A percentile compares a stretch with the other conserved stretches of the same genome.
Evolutionary conservation across 768 basidiomycete species (phyloP).

Genomic region (Xerocomellus chrysenteron): DNA sequence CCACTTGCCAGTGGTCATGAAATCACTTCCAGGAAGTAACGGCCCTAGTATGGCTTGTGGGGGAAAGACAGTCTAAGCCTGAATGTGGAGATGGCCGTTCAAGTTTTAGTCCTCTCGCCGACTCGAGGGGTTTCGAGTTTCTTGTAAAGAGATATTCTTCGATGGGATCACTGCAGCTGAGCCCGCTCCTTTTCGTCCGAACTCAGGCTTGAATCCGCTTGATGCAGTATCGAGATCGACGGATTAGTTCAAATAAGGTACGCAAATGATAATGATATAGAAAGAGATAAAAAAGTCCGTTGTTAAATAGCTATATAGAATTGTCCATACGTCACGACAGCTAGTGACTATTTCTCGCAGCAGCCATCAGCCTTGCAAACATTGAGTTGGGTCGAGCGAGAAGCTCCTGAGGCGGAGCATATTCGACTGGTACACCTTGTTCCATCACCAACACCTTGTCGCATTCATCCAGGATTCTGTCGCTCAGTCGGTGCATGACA

Average conservation of each 20-base stretch:
- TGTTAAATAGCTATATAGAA: background rate
- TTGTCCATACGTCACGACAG: background rate
- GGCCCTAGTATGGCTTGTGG: no score
- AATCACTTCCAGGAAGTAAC: no score
- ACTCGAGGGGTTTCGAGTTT: no score
- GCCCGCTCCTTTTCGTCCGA: no score
- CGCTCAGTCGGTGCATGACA: slow-evolving; percentile 33
- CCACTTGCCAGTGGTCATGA: no score
- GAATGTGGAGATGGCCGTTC: no score
- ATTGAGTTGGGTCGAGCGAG: slow-evolving; percentile 25
- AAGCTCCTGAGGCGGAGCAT: slow-evolving; percentile 23
- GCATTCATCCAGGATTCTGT: slow-evolving; percentile 28
- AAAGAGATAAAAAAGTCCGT: background rate
- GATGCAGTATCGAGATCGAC: background rate
- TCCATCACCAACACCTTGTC: slow-evolving; percentile 41
- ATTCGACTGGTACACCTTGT: slow-evolving; percentile 29
- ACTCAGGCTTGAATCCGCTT: no score
- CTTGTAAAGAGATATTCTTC: no score
- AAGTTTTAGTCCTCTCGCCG: no score
- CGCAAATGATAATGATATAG: background rate
- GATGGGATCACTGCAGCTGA: no score
- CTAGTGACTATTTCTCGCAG: slow-evolving; percentile 19
- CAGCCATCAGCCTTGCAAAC: slow-evolving; percentile 30
- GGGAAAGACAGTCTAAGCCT: no score
- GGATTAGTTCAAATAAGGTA: background rate